phyloP scores from a whole-genome alignment of 2,329 filamentous ascomycete species.

The Botrytis squamosa region DNA sequence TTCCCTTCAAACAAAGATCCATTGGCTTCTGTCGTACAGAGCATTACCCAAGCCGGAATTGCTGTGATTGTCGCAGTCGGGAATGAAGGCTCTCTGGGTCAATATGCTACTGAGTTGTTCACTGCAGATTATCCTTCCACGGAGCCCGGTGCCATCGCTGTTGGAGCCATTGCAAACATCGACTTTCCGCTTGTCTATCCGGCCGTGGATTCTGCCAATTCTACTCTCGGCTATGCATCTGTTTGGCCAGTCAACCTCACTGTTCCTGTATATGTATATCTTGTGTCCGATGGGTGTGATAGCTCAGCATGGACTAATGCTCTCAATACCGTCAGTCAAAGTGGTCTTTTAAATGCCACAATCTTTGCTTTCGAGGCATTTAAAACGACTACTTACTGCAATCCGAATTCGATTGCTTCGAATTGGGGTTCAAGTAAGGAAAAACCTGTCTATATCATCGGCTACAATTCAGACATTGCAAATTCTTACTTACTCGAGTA shows the following conservation, averaged over 20 bases:
- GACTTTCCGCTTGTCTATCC: constrained; percentile 29
- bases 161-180: constrained; percentile 27
- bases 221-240: constrained; percentile 27
- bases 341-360: constrained; percentile 22
- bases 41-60: constrained; percentile 20
- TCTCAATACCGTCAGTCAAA: constrained; percentile 20
- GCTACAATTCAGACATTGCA: constrained; percentile 21
- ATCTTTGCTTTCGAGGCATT: constrained; percentile 26
- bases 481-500: constrained; percentile 28
- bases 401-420: constrained; percentile 19
- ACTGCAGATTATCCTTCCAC: constrained; percentile 23
- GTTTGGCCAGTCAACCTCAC: constrained; percentile 26
- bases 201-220: constrained; percentile 22
- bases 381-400: constrained; percentile 6
- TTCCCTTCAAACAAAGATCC: constrained; percentile 21
- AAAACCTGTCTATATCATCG: constrained; percentile 25
- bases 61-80: constrained; percentile 25
- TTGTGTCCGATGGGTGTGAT: constrained; percentile 24
- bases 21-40: constrained; percentile 17
- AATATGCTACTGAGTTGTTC: constrained; percentile 23
- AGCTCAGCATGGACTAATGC: constrained; percentile 22
- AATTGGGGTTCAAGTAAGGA: constrained; percentile 1
- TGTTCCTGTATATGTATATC: constrained; percentile 20
- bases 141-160: constrained; percentile 26
- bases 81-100: constrained; percentile 25